A percentile compares a stretch with the other conserved stretches of the same genome.
phyloP scores from a whole-genome alignment of 1,284 basidiomycete genomes.

The Trametes pubescens region DNA sequence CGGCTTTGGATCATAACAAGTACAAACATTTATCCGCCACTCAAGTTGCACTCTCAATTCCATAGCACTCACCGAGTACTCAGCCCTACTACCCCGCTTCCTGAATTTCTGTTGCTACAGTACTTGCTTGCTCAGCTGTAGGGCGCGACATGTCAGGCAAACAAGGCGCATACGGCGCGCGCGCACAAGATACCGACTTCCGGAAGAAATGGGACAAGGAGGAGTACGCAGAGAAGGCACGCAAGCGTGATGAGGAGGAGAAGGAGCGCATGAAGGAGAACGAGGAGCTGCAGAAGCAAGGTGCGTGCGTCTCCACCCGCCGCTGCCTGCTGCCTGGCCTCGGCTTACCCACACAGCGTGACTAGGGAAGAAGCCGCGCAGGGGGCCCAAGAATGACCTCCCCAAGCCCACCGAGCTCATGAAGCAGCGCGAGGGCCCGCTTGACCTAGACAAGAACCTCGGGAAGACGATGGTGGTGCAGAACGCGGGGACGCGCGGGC shows the following conservation, averaged over 20 bases:
- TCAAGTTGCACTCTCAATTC: too few species aligned
- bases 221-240: conserved; percentile 81
- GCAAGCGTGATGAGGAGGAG: conserved; percentile 79
- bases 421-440: conserved; percentile 81
- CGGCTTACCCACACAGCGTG: conserved; percentile 14
- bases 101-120: background rate
- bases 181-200: conserved; percentile 78
- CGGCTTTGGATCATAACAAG: conserved; percentile 1
- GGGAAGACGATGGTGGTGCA: conserved; percentile 93
- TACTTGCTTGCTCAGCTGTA: background rate
- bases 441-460: conserved; percentile 92
- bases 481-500: conserved; percentile 79
- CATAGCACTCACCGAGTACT: background rate
- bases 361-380: conserved; percentile 84
- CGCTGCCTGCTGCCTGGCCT: conserved; percentile 1
- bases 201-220: conserved; percentile 89
- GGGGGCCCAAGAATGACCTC: conserved; percentile 67
- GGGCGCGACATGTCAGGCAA: conserved; percentile 61
- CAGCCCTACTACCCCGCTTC: background rate
- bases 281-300: conserved; percentile 83
- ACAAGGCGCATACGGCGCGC: conserved; percentile 65
- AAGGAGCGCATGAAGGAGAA: conserved; percentile 86
- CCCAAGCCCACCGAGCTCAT: conserved; percentile 92
- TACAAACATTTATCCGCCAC: background rate
- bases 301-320: conserved; percentile 48